Evolutionary conservation across 306 rosid species (phyloP).

Genomic region (Psophocarpus tetragonolobus): DNA sequence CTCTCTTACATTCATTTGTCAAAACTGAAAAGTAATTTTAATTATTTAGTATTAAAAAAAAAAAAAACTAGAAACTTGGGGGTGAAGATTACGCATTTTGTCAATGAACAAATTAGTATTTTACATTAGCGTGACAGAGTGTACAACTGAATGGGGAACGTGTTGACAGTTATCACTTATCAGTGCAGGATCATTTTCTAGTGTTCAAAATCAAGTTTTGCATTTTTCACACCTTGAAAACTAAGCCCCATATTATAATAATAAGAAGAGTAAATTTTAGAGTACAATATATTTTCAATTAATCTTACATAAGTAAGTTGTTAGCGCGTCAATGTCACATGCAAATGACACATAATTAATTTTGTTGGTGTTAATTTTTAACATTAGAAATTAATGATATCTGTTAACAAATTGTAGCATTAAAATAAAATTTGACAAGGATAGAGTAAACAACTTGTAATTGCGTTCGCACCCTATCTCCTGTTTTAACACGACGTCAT

Average conservation of each 20-base stretch:
- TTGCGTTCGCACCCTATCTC: neutral
- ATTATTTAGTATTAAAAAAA: neutral
- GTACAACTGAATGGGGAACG: neutral
- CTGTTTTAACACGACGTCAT: neutral
- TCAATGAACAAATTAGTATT: conserved; percentile 29
- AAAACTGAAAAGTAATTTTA: neutral
- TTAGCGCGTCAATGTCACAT: conserved; percentile 11
- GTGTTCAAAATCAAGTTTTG: neutral
- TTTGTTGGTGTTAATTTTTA: conserved; percentile 9
- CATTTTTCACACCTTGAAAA: conserved; percentile 24
- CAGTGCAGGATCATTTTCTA: neutral
- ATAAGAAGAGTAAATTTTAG: neutral
- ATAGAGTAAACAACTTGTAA: neutral
- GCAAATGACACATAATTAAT: neutral
- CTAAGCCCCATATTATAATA: neutral
- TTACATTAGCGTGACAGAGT: conserved; percentile 27
- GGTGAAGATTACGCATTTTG: neutral
- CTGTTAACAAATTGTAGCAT: neutral
- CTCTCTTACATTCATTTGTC: neutral
- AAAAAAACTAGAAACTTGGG: neutral
- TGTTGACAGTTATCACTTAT: conserved; percentile 4
- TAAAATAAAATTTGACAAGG: neutral
- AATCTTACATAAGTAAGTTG: neutral
- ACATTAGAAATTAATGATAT: conserved; percentile 18
- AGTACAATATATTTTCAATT: neutral